Conservation (phyloP, 805 yeast genomes). For the Saccharomyces jurei region DNA sequence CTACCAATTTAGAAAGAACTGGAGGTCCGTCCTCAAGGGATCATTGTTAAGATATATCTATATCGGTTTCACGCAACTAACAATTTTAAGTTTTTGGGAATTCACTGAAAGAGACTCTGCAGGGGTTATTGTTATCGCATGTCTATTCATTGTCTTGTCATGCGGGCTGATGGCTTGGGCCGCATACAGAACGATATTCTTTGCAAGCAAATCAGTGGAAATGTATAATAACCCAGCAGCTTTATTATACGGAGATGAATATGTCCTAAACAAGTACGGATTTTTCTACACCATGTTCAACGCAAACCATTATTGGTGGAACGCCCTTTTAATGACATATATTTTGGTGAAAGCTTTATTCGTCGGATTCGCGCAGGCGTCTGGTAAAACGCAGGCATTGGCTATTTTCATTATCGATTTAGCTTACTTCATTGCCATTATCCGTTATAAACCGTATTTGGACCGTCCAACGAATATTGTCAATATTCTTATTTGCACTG, state of each 20-base stretch:
- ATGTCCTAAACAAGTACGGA: conserved; percentile 70
- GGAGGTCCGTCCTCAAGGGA: conserved; percentile 63
- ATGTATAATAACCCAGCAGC: conserved; percentile 78
- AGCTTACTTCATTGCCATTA: conserved; percentile 54
- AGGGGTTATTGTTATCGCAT: conserved; percentile 78
- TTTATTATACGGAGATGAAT: conserved; percentile 68
- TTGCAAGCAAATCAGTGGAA: conserved; percentile 54
- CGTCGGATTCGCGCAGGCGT: conserved; percentile 67
- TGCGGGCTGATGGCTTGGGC: conserved; percentile 57
- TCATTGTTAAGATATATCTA: conserved; percentile 66
- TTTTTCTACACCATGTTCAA: conserved; percentile 84
- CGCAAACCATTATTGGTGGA: conserved; percentile 79
- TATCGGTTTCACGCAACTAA: conserved; percentile 78
- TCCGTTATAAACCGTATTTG: conserved; percentile 64
- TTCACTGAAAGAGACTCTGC: conserved; percentile 75
- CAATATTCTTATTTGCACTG: conserved; percentile 62
- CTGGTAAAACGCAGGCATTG: conserved; percentile 75
- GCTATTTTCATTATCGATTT: conserved; percentile 71
- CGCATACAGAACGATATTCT: conserved; percentile 51
- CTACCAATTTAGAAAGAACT: conserved; percentile 43
- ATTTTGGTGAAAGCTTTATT: conserved; percentile 60
- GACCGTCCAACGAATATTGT: conserved; percentile 74
- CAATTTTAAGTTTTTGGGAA: conserved; percentile 79
- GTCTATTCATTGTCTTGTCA: conserved; percentile 55
- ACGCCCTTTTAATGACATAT: conserved; percentile 52